Conservation (phyloP, 495 filamentous ascomycete species). For the Neurospora tetraspora region DNA sequence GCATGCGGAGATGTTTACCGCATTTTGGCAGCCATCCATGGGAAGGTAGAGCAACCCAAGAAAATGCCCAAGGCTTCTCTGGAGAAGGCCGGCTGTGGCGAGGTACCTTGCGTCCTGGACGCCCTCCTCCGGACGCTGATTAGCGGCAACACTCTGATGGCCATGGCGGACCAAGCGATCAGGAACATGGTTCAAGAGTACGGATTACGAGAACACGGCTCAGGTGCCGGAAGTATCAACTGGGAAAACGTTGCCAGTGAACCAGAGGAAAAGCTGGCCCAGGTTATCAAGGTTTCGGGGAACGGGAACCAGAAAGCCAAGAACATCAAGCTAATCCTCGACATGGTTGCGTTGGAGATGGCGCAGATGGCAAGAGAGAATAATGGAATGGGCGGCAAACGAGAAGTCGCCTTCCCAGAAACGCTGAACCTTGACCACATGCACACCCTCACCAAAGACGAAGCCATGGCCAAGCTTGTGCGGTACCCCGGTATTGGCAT, state of each 20-base stretch:
- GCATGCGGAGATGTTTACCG: constrained; percentile 67
- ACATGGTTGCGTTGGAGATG: constrained; percentile 64
- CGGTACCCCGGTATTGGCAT: constrained; percentile 79
- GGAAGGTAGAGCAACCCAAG: constrained; percentile 52
- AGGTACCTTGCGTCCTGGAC: constrained; percentile 86
- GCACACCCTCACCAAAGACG: constrained; percentile 51
- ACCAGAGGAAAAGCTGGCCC: constrained; percentile 49
- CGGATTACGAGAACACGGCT: constrained; percentile 36
- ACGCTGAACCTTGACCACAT: constrained; percentile 64
- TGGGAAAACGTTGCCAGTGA: constrained; percentile 74
- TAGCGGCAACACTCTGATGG: constrained; percentile 63
- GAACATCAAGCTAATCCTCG: constrained; percentile 71
- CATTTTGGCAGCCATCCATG: constrained; percentile 59
- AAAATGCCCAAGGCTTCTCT: constrained; percentile 67
- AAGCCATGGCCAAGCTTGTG: constrained; percentile 63
- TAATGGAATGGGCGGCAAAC: neutral
- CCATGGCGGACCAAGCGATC: constrained; percentile 59
- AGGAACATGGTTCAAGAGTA: constrained; percentile 60
- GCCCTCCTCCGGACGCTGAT: constrained; percentile 74
- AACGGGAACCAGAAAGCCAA: constrained; percentile 57
- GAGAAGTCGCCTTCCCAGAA: constrained; percentile 3
- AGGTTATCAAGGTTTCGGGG: constrained; percentile 67
- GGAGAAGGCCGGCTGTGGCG: constrained; percentile 78
- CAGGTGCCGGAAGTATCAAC: constrained; percentile 62
- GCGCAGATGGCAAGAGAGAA: neutral